Percentiles rank a stretch among this genome's conserved stretches.
These are phyloP conservation scores for Sporobolomyces phaffii DNA, from an alignment of 768 basidiomycete species.

Conservation along the genomic window DNA sequence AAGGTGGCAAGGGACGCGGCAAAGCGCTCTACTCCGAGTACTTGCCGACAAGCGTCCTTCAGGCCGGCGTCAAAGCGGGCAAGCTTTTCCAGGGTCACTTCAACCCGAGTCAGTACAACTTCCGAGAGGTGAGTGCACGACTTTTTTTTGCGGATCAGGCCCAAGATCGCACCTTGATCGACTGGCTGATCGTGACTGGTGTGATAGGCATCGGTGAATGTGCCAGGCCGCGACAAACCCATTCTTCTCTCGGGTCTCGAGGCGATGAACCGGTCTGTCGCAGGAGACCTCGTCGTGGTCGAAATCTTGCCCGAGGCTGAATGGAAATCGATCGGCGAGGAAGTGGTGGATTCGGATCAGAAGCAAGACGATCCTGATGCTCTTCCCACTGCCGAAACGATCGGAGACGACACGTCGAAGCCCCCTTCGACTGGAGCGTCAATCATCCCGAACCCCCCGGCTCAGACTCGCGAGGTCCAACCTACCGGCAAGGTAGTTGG, in stretches of 20 bases:
- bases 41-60: slow-evolving; percentile 61
- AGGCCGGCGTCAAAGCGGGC: slow-evolving; percentile 78
- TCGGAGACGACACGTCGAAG: slow-evolving; percentile 67
- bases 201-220: slow-evolving; percentile 77
- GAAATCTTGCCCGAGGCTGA: slow-evolving; percentile 78
- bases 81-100: slow-evolving; percentile 87
- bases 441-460: slow-evolving; percentile 31
- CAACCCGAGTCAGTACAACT: slow-evolving; percentile 92
- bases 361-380: slow-evolving; percentile 11
- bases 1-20: slow-evolving; percentile 54
- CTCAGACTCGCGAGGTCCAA: slow-evolving; percentile 58
- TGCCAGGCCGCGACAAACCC: slow-evolving; percentile 66
- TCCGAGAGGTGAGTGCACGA: slow-evolving; percentile 76
- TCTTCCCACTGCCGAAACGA: slow-evolving; percentile 50
- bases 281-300: slow-evolving; percentile 87
- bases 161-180: background rate
- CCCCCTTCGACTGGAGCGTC: slow-evolving; percentile 52
- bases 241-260: slow-evolving; percentile 79
- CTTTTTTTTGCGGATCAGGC: too few species aligned
- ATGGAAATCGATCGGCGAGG: slow-evolving; percentile 87
- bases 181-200: background rate
- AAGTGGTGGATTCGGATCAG: slow-evolving; percentile 83
- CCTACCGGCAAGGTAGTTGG: slow-evolving; percentile 90
- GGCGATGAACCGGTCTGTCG: slow-evolving; percentile 90
- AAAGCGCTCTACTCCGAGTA: slow-evolving; percentile 55